Evolutionary conservation across 768 basidiomycete species (phyloP).

Genomic region (Xerocomellus dryophilus): DNA sequence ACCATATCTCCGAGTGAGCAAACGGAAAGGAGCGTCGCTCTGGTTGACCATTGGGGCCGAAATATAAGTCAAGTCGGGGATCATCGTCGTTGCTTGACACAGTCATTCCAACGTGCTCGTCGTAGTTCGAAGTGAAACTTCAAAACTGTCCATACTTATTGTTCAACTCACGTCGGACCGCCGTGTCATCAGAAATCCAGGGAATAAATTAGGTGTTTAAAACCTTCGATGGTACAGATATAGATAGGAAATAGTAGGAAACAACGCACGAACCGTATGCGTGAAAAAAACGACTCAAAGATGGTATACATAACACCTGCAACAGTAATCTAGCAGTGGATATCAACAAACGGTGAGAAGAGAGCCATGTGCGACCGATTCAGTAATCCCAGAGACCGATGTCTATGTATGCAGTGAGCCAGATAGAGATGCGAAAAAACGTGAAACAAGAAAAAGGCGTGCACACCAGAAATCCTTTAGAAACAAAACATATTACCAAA

Average conservation of each 20-base stretch:
- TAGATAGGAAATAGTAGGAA: conserved; percentile 4
- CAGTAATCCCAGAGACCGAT: conserved; percentile 9
- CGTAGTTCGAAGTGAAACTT: not conserved
- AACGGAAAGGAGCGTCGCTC: conserved; percentile 72
- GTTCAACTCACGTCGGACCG: too few species aligned
- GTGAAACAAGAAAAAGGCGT: conserved; percentile 3
- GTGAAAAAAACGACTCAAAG: not conserved
- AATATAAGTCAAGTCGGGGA: conserved; percentile 38
- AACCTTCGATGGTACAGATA: conserved; percentile 14
- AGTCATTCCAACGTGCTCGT: not conserved
- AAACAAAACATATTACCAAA: conserved; percentile 14
- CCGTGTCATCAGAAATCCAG: not conserved
- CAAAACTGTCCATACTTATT: not conserved
- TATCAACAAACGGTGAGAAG: conserved; percentile 18
- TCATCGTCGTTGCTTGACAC: conserved; percentile 7
- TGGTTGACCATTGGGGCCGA: conserved; percentile 80
- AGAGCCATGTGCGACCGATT: conserved; percentile 2
- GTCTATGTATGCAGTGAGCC: conserved; percentile 12
- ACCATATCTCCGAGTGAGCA: conserved; percentile 58
- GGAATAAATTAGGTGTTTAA: conserved; percentile 19
- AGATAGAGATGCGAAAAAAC: conserved; percentile 2
- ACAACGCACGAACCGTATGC: not conserved
- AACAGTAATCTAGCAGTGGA: conserved; percentile 28
- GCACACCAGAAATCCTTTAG: conserved; percentile 3
- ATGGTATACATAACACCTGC: conserved; percentile 21